Evolutionary conservation across 345 rosid genomes (phyloP).

Genomic region (Rubroshorea leprosula): DNA sequence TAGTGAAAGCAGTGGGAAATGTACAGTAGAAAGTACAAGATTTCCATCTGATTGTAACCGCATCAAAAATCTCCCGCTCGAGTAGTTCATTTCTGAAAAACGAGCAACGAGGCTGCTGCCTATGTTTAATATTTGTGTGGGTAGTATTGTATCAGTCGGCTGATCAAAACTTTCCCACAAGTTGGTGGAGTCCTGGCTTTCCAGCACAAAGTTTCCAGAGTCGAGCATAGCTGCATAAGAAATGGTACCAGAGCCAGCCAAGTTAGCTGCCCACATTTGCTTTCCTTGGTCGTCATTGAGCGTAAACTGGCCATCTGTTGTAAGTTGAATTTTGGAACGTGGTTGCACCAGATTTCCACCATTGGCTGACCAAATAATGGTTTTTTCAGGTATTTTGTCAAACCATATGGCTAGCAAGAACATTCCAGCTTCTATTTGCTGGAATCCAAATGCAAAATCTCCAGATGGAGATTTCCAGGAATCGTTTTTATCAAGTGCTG

Average conservation of each 20-base stretch:
- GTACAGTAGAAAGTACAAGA: conserved; percentile 23
- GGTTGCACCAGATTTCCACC: conserved; percentile 16
- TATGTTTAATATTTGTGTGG: conserved; percentile 31
- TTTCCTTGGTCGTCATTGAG: conserved; percentile 30
- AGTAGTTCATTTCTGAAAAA: conserved; percentile 24
- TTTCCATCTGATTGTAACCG: conserved; percentile 33
- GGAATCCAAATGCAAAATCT: conserved; percentile 53
- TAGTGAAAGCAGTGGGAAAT: conserved; percentile 8
- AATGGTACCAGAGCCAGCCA: conserved; percentile 13
- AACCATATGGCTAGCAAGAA: conserved; percentile 41
- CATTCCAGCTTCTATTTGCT: conserved; percentile 9
- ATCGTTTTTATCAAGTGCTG: conserved; percentile 18
- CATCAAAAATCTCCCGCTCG: conserved; percentile 35
- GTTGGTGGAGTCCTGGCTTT: not conserved
- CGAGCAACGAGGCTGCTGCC: conserved; percentile 23
- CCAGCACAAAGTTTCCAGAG: conserved; percentile 43
- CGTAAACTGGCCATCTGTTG: conserved; percentile 24
- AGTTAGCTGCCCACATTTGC: conserved; percentile 23
- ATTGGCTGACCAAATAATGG: conserved; percentile 44
- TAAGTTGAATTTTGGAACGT: conserved; percentile 37
- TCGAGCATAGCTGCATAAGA: conserved; percentile 43
- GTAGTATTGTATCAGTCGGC: conserved; percentile 58
- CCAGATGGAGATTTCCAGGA: conserved; percentile 41
- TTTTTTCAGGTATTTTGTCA: conserved; percentile 32
- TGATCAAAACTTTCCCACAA: conserved; percentile 44